Base-by-base conservation (phyloP, 1,284 basidiomycete genomes). In the Sporisorium sorghi region DNA sequence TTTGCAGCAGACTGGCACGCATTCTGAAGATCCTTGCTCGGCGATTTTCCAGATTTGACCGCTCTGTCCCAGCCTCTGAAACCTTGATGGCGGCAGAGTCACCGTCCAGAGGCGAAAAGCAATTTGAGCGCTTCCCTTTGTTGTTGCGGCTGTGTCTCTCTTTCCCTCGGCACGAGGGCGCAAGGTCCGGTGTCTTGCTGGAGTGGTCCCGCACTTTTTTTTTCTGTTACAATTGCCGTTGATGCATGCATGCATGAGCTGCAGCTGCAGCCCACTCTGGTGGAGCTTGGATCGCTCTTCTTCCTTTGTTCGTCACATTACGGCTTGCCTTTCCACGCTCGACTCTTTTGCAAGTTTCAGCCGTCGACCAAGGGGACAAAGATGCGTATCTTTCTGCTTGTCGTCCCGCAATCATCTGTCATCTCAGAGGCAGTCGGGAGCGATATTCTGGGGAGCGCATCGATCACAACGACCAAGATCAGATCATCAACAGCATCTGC, bases 261-360 rank as follows among this genome's bases (percentile, higher is more conserved):
- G n/a, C n/a, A 43, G 24, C 23, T 42, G 40, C 48, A 48, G 44
- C 24, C 23, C 14, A 28, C 17, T 28, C 40, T 30, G 40, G 54
- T 44, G 28, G 26, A 42, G 53, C 42, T 51, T 54, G 50, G 58
- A 58, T 50, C n/a, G n/a, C n/a, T n/a, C 58, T 39, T 53, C 52
- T 46, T 32, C 58, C 44, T 60, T 54, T 54, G 51, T 54, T 37
- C 46, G 33, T 46, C 49, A 59, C 33, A 44, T 3, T 17, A 8
- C 6, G 39, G 3, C 11, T 46, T 21, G 21, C 19, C n/a, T n/a
- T 23, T 15, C n/a, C 30, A 15, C 39, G 9, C 19, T 54, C 14
- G 12, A 32, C 24, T 30, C 40, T 32, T 8, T n/a, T 17, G 28
- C 39, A n/a, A n/a, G n/a, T n/a, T n/a, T n/a, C n/a, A n/a, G n/a